Base-by-base conservation (phyloP, 768 basidiomycete genomes). In the Pisolithus albus region DNA sequence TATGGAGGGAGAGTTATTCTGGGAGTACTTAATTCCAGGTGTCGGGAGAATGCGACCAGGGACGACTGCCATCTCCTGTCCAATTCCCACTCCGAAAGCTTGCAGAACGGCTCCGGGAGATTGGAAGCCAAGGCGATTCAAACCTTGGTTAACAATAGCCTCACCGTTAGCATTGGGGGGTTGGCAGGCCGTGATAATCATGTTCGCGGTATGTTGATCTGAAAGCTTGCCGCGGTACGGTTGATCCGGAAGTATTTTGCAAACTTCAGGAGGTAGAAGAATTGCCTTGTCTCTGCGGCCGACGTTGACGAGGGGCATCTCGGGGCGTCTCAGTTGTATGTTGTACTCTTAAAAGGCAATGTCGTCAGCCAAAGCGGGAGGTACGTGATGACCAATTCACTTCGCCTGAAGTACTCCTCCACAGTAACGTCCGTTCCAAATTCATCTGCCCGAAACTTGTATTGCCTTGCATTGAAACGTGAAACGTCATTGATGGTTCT, bases 401-500 rank as follows among this genome's bases (percentile, higher is more conserved):
- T 80, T 56, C 63, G 61, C 26, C 48, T 56, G 58, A 80, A 80
- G 54, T 79, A 80, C 24, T 74, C 54, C 51, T 75, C 73, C 2
- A 81, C 80, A 0, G 68, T 71, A 26, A 80, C 71, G 1, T 41
- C 40, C 18, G 63, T 66, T 5, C 69, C 69, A 46, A 67, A 61
- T 26, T 75, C 76, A 2, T 71, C 64, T 5, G 73, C 67, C 8
- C 64, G 59, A 54, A 80, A 80, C 11, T 50, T 62, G 53, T 75
- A 66, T 28, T 73, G 61, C 36, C 44, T 67, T 15, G 80, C 71
- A 9, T 34, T 75, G 18, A 67, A 44, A 21, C 71, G 70, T 11
- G 73, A 71, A 13, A 86, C 62, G 2, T 65, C 65, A 63, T 84
- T 85, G 52, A 92, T 75, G 0, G 83, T 81, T 68, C 88, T 91